Conservation (phyloP, 495 filamentous ascomycete species). For the Lasiosphaeria miniovina region DNA sequence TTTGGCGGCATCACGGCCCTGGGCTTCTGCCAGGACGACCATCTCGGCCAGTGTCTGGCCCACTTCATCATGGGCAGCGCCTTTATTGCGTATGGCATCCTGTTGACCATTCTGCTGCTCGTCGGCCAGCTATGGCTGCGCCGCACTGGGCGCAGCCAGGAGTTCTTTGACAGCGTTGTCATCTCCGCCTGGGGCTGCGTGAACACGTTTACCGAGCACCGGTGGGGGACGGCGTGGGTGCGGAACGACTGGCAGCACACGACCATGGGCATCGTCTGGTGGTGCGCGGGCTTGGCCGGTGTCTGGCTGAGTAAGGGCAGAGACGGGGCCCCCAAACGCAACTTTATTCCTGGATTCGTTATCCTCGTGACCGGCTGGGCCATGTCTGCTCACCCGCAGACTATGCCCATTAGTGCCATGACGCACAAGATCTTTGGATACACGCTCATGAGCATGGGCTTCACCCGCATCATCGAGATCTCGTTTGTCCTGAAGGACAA, state of each 20-base stretch:
- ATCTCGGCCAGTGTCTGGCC: slow-evolving; percentile 87
- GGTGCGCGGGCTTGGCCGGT: slow-evolving; percentile 86
- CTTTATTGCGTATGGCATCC: slow-evolving; percentile 90
- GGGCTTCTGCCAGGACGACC: slow-evolving; percentile 92
- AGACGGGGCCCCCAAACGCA: slow-evolving; percentile 82
- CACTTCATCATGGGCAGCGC: slow-evolving; percentile 99
- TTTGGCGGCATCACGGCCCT: slow-evolving; percentile 92
- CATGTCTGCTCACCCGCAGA: slow-evolving; percentile 87
- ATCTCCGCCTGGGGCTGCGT: slow-evolving; percentile 94
- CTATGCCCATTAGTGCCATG: slow-evolving; percentile 77
- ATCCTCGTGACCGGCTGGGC: slow-evolving; percentile 92
- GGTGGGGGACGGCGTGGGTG: slow-evolving; percentile 89
- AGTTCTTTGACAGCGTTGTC: slow-evolving; percentile 91
- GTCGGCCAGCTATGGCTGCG: slow-evolving; percentile 86
- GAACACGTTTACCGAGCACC: slow-evolving; percentile 97
- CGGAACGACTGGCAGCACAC: slow-evolving; percentile 96
- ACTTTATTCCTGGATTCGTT: slow-evolving; percentile 87
- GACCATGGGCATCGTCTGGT: slow-evolving; percentile 96
- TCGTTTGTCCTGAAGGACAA: slow-evolving; percentile 79
- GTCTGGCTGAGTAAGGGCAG: slow-evolving; percentile 85
- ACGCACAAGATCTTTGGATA: slow-evolving; percentile 93
- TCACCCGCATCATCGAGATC: slow-evolving; percentile 85
- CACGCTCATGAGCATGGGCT: slow-evolving; percentile 86
- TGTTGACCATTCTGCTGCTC: slow-evolving; percentile 81
- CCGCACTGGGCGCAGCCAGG: slow-evolving; percentile 82